phyloP scores from a whole-genome alignment of 768 basidiomycete genomes.

The Cystofilobasidium ferigula region DNA sequence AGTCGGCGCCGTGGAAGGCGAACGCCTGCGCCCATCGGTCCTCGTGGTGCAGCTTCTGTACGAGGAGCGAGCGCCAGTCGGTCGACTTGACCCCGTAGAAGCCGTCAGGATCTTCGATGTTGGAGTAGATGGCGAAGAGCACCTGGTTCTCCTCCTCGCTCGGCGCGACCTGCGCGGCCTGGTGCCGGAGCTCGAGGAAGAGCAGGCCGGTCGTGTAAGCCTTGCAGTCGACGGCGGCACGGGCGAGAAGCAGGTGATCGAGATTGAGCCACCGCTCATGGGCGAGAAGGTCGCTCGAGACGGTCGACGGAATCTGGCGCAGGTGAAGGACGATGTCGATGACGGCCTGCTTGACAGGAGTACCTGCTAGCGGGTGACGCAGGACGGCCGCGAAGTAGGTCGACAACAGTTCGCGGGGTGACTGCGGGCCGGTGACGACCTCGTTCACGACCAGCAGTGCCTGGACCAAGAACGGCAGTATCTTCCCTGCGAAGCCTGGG shows the following conservation, averaged over 20 bases:
- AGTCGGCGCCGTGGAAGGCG: slow-evolving; percentile 70
- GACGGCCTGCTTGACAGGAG: slow-evolving; percentile 44
- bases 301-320: slow-evolving; percentile 46
- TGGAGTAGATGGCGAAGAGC: slow-evolving; percentile 81
- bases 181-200: slow-evolving; percentile 53
- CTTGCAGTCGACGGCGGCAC: slow-evolving; percentile 62
- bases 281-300: slow-evolving; percentile 32
- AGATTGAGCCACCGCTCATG: slow-evolving; percentile 60
- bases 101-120: slow-evolving; percentile 95
- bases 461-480: slow-evolving; percentile 68
- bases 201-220: slow-evolving; percentile 82
- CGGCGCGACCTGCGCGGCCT: background rate
- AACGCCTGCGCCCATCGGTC: slow-evolving; percentile 86
- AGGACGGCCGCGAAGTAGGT: slow-evolving; percentile 53
- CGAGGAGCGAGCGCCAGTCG: slow-evolving; percentile 66
- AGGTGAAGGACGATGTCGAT: slow-evolving; percentile 71
- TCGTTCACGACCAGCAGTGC: slow-evolving; percentile 42
- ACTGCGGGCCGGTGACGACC: background rate
- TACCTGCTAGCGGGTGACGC: slow-evolving; percentile 27
- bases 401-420: slow-evolving; percentile 37
- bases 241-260: slow-evolving; percentile 59
- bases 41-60: slow-evolving; percentile 83
- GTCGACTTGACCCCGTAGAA: slow-evolving; percentile 81
- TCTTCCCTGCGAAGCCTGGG: slow-evolving; percentile 50
- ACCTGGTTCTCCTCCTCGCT: slow-evolving; percentile 40